Evolutionary conservation across 2,329 filamentous ascomycete genomes (phyloP).

Genomic region (Cladosporium sp.): DNA sequence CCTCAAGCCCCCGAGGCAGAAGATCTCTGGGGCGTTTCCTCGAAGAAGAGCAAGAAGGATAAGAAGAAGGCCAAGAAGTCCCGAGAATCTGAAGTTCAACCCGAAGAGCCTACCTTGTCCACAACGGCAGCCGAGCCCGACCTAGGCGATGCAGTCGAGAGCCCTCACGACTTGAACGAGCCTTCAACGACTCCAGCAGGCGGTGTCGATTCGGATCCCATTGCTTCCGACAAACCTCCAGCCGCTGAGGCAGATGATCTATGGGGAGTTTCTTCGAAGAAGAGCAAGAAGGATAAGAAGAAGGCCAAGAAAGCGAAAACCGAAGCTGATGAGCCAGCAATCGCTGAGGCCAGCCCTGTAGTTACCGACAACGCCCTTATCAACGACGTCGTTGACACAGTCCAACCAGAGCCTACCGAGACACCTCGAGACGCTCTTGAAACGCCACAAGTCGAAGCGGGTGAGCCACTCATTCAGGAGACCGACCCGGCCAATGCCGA

Average conservation of each 20-base stretch:
- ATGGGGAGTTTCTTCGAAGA: slow-evolving; percentile 21
- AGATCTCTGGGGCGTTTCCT: slow-evolving; percentile 16
- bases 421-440: too few species aligned
- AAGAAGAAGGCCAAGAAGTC: slow-evolving; percentile 30
- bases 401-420: too few species aligned
- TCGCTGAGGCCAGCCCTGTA: too few species aligned
- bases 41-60: slow-evolving; percentile 32
- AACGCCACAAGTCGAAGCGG: too few species aligned
- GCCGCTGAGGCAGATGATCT: slow-evolving; percentile 21
- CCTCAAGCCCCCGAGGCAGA: slow-evolving; percentile 20
- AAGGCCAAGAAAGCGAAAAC: slow-evolving; percentile 34
- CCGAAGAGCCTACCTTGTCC: not conserved
- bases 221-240: not conserved
- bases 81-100: not conserved
- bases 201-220: not conserved
- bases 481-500: too few species aligned
- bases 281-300: slow-evolving; percentile 29
- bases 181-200: too few species aligned
- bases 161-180: too few species aligned
- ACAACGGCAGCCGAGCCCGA: not conserved
- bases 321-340: slow-evolving; percentile 14
- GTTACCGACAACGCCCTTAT: too few species aligned
- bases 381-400: too few species aligned
- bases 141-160: not conserved
- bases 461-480: too few species aligned